These are phyloP conservation scores for Uromyces viciae-fabae DNA, from an alignment of 1,284 basidiomycete species.

Conservation along the genomic window DNA sequence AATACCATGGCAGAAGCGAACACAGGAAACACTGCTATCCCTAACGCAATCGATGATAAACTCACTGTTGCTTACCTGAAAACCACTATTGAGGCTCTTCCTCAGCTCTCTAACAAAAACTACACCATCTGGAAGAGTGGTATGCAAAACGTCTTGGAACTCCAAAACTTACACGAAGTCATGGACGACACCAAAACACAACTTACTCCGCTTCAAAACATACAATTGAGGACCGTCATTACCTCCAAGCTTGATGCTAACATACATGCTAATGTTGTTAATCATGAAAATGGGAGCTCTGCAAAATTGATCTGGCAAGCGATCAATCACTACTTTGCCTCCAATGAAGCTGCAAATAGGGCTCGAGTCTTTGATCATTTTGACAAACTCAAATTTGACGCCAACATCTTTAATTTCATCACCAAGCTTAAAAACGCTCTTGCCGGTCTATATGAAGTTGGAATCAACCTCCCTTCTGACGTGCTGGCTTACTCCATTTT, in stretches of 20 bases:
- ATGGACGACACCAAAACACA: neutral
- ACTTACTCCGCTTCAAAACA: neutral
- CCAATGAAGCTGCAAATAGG: neutral
- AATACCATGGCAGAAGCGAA: too few relatives aligned
- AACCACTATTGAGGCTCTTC: neutral
- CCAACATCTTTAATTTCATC: neutral
- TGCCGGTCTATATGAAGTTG: neutral
- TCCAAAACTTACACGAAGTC: neutral
- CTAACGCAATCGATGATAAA: too few relatives aligned
- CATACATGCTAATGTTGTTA: neutral
- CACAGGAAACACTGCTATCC: too few relatives aligned
- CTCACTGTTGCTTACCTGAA: neutral
- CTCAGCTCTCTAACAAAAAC: neutral
- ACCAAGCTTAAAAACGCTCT: neutral
- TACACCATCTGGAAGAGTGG: neutral
- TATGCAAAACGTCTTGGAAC: neutral
- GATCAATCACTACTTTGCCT: neutral
- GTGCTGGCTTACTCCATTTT: neutral
- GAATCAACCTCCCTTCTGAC: neutral
- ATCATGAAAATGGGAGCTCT: neutral
- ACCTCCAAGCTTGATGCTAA: neutral
- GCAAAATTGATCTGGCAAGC: neutral
- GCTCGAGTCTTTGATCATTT: neutral
- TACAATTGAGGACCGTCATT: neutral
- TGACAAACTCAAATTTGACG: neutral